These are phyloP conservation scores for Spergularia azorica DNA, from an alignment of 179 eudicot species.

Conservation along the genomic window DNA sequence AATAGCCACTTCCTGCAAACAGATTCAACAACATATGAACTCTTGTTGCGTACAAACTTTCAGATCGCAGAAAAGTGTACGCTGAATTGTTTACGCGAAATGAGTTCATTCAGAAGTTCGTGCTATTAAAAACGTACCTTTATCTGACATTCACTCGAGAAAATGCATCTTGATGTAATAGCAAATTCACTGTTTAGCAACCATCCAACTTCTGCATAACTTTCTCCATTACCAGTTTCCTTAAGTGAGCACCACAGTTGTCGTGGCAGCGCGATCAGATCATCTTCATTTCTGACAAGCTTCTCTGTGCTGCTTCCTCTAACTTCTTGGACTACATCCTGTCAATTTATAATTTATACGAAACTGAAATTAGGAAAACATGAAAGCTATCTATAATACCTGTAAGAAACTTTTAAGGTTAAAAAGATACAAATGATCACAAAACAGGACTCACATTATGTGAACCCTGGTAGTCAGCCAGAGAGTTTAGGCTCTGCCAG, in stretches of 20 bases:
- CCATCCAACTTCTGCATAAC: slow-evolving; percentile 83
- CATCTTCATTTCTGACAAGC: slow-evolving; percentile 48
- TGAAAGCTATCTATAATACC: not conserved
- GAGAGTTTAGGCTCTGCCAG: slow-evolving; percentile 65
- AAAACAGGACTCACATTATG: slow-evolving; percentile 41
- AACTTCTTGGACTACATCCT: slow-evolving; percentile 54
- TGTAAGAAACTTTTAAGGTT: not conserved
- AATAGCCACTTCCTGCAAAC: slow-evolving; percentile 58
- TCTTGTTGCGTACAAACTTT: too few relatives aligned
- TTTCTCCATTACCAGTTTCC: slow-evolving; percentile 51
- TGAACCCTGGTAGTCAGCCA: slow-evolving; percentile 47
- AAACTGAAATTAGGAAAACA: not conserved
- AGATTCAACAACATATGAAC: not conserved
- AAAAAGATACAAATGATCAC: not conserved
- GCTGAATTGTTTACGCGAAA: not conserved
- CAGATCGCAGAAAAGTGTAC: too few relatives aligned
- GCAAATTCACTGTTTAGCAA: slow-evolving; percentile 60
- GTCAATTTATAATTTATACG: slow-evolving; percentile 2
- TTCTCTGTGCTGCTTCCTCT: slow-evolving; percentile 33
- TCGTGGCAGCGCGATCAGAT: slow-evolving; percentile 60
- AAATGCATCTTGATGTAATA: slow-evolving; percentile 74
- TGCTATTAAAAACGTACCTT: slow-evolving; percentile 47
- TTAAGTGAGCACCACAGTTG: slow-evolving; percentile 76
- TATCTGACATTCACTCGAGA: slow-evolving; percentile 53
- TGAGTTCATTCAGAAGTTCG: not conserved